These are phyloP conservation scores for Yamadazyma atlantica DNA, from an alignment of 1,139 yeast species.

Conservation along the genomic window DNA sequence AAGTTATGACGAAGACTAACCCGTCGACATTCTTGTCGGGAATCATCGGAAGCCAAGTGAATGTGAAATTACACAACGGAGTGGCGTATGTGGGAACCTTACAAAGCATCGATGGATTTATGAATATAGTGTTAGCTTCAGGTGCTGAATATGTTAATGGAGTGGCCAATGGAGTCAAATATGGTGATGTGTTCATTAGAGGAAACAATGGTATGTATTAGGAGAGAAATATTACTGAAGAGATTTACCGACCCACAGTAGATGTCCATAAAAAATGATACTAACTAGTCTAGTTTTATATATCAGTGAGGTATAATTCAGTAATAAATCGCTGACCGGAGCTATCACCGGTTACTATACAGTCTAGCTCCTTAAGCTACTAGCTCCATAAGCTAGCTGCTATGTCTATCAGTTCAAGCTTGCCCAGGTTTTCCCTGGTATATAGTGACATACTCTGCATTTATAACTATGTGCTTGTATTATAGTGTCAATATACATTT, in stretches of 20 bases:
- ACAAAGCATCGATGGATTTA: slow-evolving; percentile 93
- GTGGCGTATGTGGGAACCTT: slow-evolving; percentile 73
- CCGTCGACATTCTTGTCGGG: slow-evolving; percentile 81
- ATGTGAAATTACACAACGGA: slow-evolving; percentile 85
- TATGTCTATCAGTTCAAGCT: no score
- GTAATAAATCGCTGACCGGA: no score
- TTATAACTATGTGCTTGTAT: not conserved
- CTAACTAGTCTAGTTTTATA: slow-evolving; percentile 43
- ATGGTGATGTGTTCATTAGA: slow-evolving; percentile 89
- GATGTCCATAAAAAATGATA: no score
- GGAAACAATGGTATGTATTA: slow-evolving; percentile 81
- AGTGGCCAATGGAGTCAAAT: slow-evolving; percentile 51
- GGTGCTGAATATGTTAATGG: slow-evolving; percentile 69
- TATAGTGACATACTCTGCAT: no score
- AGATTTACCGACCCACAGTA: no score
- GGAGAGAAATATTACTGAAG: no score
- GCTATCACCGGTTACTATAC: no score
- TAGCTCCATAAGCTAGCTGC: no score
- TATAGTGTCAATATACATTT: not conserved
- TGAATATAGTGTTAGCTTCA: slow-evolving; percentile 87
- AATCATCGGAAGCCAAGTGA: slow-evolving; percentile 76
- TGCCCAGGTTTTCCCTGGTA: no score
- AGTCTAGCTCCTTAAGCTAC: no score
- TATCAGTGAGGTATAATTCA: slow-evolving; percentile 36
- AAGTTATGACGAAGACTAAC: slow-evolving; percentile 31